Base-by-base conservation (phyloP, 257 asterid species). In the Verbena officinalis region DNA sequence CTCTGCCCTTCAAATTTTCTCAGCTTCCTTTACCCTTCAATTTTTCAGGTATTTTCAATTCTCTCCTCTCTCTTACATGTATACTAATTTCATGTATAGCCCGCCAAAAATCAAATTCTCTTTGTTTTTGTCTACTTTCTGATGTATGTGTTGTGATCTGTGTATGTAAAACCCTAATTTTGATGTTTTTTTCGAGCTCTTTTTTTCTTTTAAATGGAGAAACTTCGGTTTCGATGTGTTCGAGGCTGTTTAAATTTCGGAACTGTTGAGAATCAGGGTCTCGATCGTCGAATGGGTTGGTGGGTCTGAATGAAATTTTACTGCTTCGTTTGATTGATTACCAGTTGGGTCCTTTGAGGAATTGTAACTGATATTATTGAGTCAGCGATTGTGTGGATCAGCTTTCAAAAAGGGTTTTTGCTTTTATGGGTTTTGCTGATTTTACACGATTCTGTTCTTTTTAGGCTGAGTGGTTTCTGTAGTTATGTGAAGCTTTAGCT, bases 11-110 rank as follows among this genome's bases (percentile, higher is more conserved):
- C 51, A 39, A 70, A 54, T 61, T 30, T 33, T 62, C 74, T 38
- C 60, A 33, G 74, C 40, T 72, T 33, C 81, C 79, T 64, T 73
- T 84, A 75, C 87, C 87, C 87, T 84, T 62, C 67, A 12, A 14
- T 50, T 72, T 67, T 66, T 27, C 81, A 69, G 81, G 84, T 81
- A 81, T 59, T 77, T 84, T 77, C 85, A 31, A 59, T 40, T 78
- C 70, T 76, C 80, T 34, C 81, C 78, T 73, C 39, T 62, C 62
- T 59, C 63, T 20, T 39, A n/a, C 60, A 22, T 27, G 15, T 30
- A 19, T 15, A 10, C 38, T 61, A 4, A 2, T 2, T 27, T 2
- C 5, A 5, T 16, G 9, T 13, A 1, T 53, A 48, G 59, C 78
- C 76, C 81, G 78, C 81, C 78, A 72, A 71, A 68, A 67, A 31